These are phyloP conservation scores for Panicum hallii DNA, from an alignment of 202 grass and related monocot genomes.

Conservation along the genomic window DNA sequence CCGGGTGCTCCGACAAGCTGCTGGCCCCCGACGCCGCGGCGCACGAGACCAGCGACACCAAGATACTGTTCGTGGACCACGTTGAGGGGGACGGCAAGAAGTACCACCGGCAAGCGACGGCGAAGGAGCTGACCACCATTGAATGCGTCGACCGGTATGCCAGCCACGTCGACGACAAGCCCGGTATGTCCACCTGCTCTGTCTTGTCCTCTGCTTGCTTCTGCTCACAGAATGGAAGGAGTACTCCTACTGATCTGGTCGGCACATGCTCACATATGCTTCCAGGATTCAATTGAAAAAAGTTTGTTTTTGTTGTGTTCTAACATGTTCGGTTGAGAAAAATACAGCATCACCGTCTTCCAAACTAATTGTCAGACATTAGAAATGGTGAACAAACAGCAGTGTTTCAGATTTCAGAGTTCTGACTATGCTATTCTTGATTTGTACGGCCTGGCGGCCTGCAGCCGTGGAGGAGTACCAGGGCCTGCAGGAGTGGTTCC, in stretches of 20 bases:
- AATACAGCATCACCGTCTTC: not conserved
- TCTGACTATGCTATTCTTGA: not conserved
- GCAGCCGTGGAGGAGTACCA: slow-evolving; percentile 62
- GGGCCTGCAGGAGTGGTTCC: slow-evolving; percentile 77
- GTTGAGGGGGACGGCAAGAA: slow-evolving; percentile 55
- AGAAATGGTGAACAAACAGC: not conserved
- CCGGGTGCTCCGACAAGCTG: slow-evolving; percentile 57
- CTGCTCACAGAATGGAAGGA: not conserved
- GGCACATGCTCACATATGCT: slow-evolving; percentile 6
- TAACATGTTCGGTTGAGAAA: not conserved
- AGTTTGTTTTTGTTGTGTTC: slow-evolving; percentile 18
- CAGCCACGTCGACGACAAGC: slow-evolving; percentile 56
- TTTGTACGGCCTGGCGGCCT: slow-evolving; percentile 7
- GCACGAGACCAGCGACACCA: slow-evolving; percentile 40
- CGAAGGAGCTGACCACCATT: slow-evolving; percentile 47
- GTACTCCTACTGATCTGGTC: not conserved
- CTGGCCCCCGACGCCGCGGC: slow-evolving; percentile 10
- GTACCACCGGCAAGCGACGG: slow-evolving; percentile 28
- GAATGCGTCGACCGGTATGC: slow-evolving; percentile 54
- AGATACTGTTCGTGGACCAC: slow-evolving; percentile 66
- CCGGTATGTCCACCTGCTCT: slow-evolving; percentile 49
- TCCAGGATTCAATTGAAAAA: slow-evolving; percentile 17
- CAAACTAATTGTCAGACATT: not conserved
- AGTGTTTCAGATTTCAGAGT: not conserved
- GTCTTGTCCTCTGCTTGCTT: not conserved